A percentile compares a stretch with the other conserved stretches of the same genome.
These are phyloP conservation scores for Sergeia podlipaevii DNA, from an alignment of 208 protist genomes.

Conservation along the genomic window DNA sequence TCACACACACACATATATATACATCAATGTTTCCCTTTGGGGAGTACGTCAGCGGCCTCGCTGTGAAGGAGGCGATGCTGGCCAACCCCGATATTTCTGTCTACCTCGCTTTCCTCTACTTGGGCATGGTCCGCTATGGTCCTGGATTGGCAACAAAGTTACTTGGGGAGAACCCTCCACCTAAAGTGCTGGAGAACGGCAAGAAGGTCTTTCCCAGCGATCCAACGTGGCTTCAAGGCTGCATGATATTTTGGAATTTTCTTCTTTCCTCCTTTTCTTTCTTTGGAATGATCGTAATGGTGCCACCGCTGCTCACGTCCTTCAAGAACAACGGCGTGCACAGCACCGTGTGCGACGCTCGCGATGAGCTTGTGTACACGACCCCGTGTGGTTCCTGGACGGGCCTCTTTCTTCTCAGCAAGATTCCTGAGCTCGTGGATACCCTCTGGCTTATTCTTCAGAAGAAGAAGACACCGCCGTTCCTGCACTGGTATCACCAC, in stretches of 20 bases:
- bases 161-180: constrained; percentile 31
- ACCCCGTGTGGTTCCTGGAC: constrained; percentile 55
- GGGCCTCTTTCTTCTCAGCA: constrained; percentile 71
- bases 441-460: constrained; percentile 77
- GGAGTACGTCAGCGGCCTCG: constrained; percentile 32
- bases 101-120: constrained; percentile 39
- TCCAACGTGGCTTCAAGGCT: constrained; percentile 46
- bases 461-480: constrained; percentile 76
- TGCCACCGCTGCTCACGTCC: constrained; percentile 34
- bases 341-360: constrained; percentile 50
- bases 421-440: constrained; percentile 84
- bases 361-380: constrained; percentile 42
- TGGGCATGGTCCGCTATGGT: constrained; percentile 46
- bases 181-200: constrained; percentile 14
- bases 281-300: constrained; percentile 52
- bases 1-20: too few relatives aligned
- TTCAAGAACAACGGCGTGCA: constrained; percentile 30
- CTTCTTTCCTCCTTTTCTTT: constrained; percentile 78
- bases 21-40: constrained; percentile 24
- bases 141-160: constrained; percentile 34
- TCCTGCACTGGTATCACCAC: constrained; percentile 95
- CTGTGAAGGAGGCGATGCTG: constrained; percentile 26
- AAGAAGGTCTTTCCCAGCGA: constrained; percentile 24
- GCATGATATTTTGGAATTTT: constrained; percentile 86
- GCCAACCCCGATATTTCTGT: constrained; percentile 27